A percentile compares a stretch with the other conserved stretches of the same genome.
Evolutionary conservation across 768 basidiomycete species (phyloP).

Genomic region (Boletus speciosus): DNA sequence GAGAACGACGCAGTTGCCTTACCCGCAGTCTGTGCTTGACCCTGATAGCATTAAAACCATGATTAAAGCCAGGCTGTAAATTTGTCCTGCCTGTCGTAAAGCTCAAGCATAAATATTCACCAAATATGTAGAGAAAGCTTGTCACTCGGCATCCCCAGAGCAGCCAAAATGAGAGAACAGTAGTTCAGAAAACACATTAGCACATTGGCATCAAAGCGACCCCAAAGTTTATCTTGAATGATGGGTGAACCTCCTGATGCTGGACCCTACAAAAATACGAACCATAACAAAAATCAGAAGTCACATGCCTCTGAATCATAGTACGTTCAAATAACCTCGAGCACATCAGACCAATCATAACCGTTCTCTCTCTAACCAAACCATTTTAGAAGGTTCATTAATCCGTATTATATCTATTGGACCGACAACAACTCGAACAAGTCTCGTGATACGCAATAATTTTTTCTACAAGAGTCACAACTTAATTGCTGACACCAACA

Average conservation of each 20-base stretch:
- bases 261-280: no score
- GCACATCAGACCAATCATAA: not conserved
- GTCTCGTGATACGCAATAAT: constrained; percentile 1
- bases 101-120: not conserved
- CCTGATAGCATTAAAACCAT: constrained; percentile 47
- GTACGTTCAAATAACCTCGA: not conserved
- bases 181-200: not conserved
- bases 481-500: not conserved
- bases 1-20: constrained; percentile 48
- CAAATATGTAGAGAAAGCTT: not conserved
- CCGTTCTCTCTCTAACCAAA: no score
- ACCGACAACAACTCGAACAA: not conserved
- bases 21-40: constrained; percentile 62
- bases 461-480: not conserved
- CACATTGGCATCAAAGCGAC: no score
- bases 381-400: not conserved
- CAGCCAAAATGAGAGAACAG: not conserved
- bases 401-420: not conserved
- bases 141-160: not conserved
- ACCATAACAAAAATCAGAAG: no score
- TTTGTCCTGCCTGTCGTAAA: not conserved
- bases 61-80: constrained; percentile 45
- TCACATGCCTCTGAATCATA: no score
- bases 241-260: no score
- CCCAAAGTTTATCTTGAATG: no score